Evolutionary conservation across 2,329 filamentous ascomycete species (phyloP).

Genomic region (Aspergillus sp.): DNA sequence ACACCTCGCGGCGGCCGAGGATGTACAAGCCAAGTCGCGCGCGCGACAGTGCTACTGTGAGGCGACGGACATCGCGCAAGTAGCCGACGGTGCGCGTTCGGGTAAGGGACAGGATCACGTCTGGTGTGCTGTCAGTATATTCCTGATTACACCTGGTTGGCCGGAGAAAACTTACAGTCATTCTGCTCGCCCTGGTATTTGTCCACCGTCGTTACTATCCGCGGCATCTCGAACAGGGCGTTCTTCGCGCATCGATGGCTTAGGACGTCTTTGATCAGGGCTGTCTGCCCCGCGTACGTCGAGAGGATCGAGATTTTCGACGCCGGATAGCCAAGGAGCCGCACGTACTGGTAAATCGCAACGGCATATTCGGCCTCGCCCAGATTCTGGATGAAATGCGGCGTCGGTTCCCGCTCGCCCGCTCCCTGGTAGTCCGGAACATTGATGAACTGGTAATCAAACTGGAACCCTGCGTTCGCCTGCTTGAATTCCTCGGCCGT

Average conservation of each 20-base stretch:
- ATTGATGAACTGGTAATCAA: conserved; percentile 94
- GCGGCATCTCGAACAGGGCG: conserved; percentile 77
- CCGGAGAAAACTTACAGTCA: conserved; percentile 62
- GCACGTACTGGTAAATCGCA: conserved; percentile 94
- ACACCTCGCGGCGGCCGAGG: conserved; percentile 76
- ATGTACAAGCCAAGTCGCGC: conserved; percentile 88
- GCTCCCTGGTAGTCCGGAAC: conserved; percentile 85
- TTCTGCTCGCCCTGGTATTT: conserved; percentile 99
- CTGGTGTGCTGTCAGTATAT: too few relatives aligned
- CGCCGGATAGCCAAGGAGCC: conserved; percentile 83
- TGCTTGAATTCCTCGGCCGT: conserved; percentile 59
- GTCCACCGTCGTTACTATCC: conserved; percentile 87
- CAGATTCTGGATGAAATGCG: conserved; percentile 92
- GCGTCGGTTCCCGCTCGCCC: conserved; percentile 80
- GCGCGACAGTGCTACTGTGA: conserved; percentile 89
- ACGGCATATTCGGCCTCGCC: conserved; percentile 97
- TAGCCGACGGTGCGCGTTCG: conserved; percentile 85
- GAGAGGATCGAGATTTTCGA: conserved; percentile 77
- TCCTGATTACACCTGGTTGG: conserved; percentile 3
- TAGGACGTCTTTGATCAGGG: conserved; percentile 80
- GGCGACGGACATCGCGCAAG: conserved; percentile 79
- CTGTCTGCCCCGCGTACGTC: conserved; percentile 86
- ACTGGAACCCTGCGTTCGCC: conserved; percentile 85
- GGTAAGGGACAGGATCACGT: conserved; percentile 87
- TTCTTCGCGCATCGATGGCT: conserved; percentile 73